Evolutionary conservation across 495 filamentous ascomycete species (phyloP).

Genomic region (Baudoinia panamericana): DNA sequence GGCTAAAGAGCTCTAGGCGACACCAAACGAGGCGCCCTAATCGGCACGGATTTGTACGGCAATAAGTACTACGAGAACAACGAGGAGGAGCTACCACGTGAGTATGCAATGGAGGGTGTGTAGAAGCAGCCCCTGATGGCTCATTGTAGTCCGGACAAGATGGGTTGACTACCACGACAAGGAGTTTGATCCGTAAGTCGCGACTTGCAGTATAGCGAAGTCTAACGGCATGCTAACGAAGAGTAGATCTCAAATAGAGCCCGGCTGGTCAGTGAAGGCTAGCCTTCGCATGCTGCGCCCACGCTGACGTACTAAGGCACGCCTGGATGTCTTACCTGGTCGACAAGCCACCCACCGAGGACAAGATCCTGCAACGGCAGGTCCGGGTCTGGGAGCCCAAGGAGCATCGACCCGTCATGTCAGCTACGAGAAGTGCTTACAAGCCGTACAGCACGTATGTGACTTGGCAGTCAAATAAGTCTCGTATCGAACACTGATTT

Average conservation of each 20-base stretch:
- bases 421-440: slow-evolving; percentile 62
- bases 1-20: slow-evolving; percentile 67
- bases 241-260: slow-evolving; percentile 74
- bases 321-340: slow-evolving; percentile 92
- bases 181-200: slow-evolving; percentile 68
- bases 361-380: slow-evolving; percentile 54
- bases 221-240: no score
- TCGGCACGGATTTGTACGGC: slow-evolving; percentile 77
- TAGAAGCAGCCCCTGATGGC: slow-evolving; percentile 19
- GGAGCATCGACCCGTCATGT: slow-evolving; percentile 63
- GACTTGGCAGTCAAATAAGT: no score
- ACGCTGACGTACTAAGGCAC: slow-evolving; percentile 50
- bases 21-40: slow-evolving; percentile 83
- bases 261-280: slow-evolving; percentile 62
- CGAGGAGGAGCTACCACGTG: slow-evolving; percentile 82
- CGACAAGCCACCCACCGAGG: slow-evolving; percentile 69
- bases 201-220: no score
- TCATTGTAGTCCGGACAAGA: slow-evolving; percentile 67
- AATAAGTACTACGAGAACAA: slow-evolving; percentile 97
- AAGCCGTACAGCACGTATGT: slow-evolving; percentile 88
- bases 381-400: slow-evolving; percentile 60
- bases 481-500: no score
- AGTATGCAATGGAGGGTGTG: slow-evolving; percentile 23
- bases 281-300: no score
- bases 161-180: slow-evolving; percentile 93